These are phyloP conservation scores for Termitomyces sp. DNA, from an alignment of 768 basidiomycete species.

Conservation along the genomic window DNA sequence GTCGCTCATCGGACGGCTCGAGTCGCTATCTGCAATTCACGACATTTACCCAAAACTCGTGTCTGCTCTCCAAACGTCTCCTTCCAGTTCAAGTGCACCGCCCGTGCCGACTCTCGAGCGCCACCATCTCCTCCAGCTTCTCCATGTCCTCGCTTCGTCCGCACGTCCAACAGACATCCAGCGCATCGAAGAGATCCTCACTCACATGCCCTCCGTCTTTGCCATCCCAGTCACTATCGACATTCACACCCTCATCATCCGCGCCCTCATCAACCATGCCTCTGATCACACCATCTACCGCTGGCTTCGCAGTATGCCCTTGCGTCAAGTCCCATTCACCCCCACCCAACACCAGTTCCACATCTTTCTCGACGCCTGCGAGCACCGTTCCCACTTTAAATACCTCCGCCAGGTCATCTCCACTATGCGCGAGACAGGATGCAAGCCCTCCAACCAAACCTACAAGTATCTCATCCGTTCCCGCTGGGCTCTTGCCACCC, in stretches of 20 bases:
- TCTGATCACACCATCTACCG: conserved; percentile 36
- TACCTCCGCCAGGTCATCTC: conserved; percentile 30
- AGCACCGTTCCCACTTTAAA: conserved; percentile 22
- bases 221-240: conserved; percentile 38
- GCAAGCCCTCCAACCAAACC: conserved; percentile 37
- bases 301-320: conserved; percentile 52
- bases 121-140: conserved; percentile 29
- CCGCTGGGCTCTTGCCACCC: conserved; percentile 25
- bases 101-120: conserved; percentile 17
- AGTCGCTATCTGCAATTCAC: no score
- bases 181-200: conserved; percentile 47
- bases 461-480: conserved; percentile 44
- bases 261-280: conserved; percentile 38
- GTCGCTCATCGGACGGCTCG: no score
- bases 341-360: conserved; percentile 57
- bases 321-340: conserved; percentile 35
- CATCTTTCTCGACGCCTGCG: conserved; percentile 38
- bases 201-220: conserved; percentile 41
- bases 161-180: conserved; percentile 48
- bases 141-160: conserved; percentile 45
- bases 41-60: conserved; percentile 6
- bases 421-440: conserved; percentile 33
- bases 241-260: conserved; percentile 43
- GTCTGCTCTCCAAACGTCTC: conserved; percentile 14
- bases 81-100: not conserved